These are phyloP conservation scores for Trametes gibbosa DNA, from an alignment of 768 basidiomycete species.

Conservation along the genomic window DNA sequence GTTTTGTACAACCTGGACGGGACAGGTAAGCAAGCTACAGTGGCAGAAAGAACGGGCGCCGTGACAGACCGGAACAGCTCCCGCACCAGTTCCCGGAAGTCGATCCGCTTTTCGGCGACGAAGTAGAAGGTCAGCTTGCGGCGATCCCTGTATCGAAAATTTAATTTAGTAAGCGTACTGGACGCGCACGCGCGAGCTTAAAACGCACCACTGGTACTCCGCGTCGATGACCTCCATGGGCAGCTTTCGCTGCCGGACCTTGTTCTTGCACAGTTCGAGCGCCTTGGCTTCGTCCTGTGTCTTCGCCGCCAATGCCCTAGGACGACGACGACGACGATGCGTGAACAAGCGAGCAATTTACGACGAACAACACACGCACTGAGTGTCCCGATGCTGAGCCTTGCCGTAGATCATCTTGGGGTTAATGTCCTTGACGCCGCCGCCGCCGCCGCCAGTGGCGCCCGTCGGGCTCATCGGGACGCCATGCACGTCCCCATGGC, in stretches of 20 bases:
- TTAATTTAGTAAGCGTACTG: not conserved
- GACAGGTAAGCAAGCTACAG: not conserved
- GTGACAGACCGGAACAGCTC: conserved; percentile 80
- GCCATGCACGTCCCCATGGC: conserved; percentile 30
- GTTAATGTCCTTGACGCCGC: conserved; percentile 85
- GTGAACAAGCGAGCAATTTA: not conserved
- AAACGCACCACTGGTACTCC: conserved; percentile 91
- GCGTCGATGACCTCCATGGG: conserved; percentile 99
- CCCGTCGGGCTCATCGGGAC: conserved; percentile 50
- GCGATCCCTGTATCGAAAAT: conserved; percentile 83
- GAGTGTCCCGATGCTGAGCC: conserved; percentile 77
- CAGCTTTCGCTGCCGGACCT: conserved; percentile 89
- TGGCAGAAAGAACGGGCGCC: conserved; percentile 9
- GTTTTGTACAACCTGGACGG: conserved; percentile 82
- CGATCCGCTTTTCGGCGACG: conserved; percentile 91
- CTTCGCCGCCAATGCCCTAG: conserved; percentile 75
- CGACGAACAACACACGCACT: conserved; percentile 43
- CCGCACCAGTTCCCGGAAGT: conserved; percentile 93
- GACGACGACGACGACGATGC: conserved; percentile 6
- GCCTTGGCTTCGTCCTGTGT: conserved; percentile 91
- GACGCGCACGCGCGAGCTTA: not conserved
- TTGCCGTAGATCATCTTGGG: conserved; percentile 97
- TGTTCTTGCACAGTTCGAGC: conserved; percentile 84
- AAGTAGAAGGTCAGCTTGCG: conserved; percentile 99
- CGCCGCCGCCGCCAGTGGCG: conserved; percentile 40